A percentile compares a stretch with the other conserved stretches of the same genome.
Evolutionary conservation across 1,284 basidiomycete species (phyloP).

Genomic region (Mycena sp.): DNA sequence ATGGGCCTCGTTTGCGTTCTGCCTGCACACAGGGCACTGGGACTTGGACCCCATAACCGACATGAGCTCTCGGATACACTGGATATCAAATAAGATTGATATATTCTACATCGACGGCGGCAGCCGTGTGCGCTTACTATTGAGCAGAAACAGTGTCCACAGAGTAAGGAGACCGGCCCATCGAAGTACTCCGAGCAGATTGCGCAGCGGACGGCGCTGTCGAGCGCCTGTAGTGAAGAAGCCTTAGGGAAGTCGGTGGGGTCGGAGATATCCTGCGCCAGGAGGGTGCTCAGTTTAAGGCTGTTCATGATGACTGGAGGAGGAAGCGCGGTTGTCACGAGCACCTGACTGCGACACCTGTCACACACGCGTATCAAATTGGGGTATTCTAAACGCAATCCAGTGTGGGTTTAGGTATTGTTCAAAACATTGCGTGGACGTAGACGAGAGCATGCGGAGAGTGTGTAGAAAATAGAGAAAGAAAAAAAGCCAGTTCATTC

Average conservation of each 20-base stretch:
- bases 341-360: not conserved
- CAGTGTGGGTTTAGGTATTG: too few relatives aligned
- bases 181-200: constrained; percentile 78
- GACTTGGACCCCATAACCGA: constrained; percentile 49
- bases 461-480: too few relatives aligned
- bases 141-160: constrained; percentile 84
- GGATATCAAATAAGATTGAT: constrained; percentile 7
- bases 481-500: too few relatives aligned
- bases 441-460: too few relatives aligned
- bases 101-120: not conserved
- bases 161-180: constrained; percentile 73
- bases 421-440: too few relatives aligned
- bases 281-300: constrained; percentile 21
- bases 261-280: constrained; percentile 59
- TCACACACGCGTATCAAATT: too few relatives aligned
- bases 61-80: constrained; percentile 75
- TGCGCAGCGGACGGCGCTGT: constrained; percentile 70
- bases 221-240: constrained; percentile 67
- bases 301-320: constrained; percentile 8
- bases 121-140: constrained; percentile 55
- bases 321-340: constrained; percentile 1
- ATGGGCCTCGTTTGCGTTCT: constrained; percentile 62
- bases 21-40: constrained; percentile 74
- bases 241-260: constrained; percentile 72
- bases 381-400: too few relatives aligned